These are phyloP conservation scores for Entomortierella chlamydospora DNA, from an alignment of 192 early-diverging fungal species.

Conservation along the genomic window DNA sequence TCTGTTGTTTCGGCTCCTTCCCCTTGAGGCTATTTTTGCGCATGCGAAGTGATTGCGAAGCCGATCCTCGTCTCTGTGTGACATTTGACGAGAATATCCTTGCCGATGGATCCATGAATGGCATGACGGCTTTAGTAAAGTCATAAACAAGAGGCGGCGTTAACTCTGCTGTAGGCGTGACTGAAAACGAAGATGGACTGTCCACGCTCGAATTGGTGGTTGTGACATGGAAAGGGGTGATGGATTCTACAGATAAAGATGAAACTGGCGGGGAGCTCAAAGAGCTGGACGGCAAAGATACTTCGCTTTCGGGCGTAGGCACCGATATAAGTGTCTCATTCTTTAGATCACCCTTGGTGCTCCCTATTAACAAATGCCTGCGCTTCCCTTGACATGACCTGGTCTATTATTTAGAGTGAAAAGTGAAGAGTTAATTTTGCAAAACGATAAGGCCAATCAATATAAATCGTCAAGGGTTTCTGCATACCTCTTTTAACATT, in stretches of 20 bases:
- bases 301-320: conserved; percentile 3
- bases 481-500: conserved; percentile 18
- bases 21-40: conserved; percentile 28
- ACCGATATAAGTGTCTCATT: not conserved
- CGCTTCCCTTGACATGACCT: conserved; percentile 13
- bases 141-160: conserved; percentile 6
- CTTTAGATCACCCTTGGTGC: not conserved
- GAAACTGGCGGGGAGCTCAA: conserved; percentile 15
- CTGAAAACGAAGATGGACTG: conserved; percentile 8
- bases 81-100: conserved; percentile 10
- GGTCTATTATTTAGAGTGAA: conserved; percentile 3
- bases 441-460: too few species aligned
- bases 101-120: conserved; percentile 34
- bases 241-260: conserved; percentile 15
- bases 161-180: not conserved
- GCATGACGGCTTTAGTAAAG: conserved; percentile 25
- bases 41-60: not conserved
- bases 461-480: not conserved
- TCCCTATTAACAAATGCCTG: conserved; percentile 10
- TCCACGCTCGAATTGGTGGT: not conserved
- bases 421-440: too few species aligned
- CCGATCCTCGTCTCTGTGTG: not conserved
- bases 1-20: conserved; percentile 16
- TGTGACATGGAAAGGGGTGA: not conserved
- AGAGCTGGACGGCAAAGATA: not conserved